phyloP scores from a whole-genome alignment of 2,329 filamentous ascomycete species.

The Verticillium tricorpus region DNA sequence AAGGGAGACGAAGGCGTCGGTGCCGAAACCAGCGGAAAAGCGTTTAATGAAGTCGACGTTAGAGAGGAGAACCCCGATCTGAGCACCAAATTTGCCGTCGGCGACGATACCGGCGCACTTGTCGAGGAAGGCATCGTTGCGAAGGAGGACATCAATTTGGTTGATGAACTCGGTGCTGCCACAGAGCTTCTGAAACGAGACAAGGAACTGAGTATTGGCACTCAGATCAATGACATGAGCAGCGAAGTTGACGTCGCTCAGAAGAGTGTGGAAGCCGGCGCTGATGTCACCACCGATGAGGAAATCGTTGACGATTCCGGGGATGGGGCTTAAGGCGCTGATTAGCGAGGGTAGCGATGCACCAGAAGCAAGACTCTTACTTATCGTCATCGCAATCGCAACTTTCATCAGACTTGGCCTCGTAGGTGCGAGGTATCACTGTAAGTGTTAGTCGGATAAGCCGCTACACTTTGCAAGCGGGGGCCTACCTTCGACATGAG shows the following conservation, averaged over 20 bases:
- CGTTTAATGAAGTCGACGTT: neutral
- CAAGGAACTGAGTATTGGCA: neutral
- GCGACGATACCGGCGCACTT: neutral
- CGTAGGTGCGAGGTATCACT: neutral
- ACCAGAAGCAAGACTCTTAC: neutral
- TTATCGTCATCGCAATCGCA: neutral
- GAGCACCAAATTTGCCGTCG: neutral
- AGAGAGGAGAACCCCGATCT: neutral
- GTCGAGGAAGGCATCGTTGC: neutral
- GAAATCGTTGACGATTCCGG: neutral
- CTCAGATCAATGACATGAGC: neutral
- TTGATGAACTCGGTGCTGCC: neutral
- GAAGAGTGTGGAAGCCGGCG: neutral
- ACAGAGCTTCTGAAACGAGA: neutral
- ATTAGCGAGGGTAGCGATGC: neutral
- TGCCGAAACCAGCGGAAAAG: neutral
- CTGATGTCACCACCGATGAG: neutral
- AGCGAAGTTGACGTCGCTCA: neutral
- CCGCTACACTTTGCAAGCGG: neutral
- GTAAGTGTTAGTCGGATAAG: neutral
- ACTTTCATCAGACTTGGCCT: neutral
- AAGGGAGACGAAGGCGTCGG: neutral
- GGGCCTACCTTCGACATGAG: neutral
- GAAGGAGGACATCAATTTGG: neutral
- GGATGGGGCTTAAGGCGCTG: neutral